Evolutionary conservation across 1,284 basidiomycete genomes (phyloP).

Genomic region (Pisolithus thermaeus): DNA sequence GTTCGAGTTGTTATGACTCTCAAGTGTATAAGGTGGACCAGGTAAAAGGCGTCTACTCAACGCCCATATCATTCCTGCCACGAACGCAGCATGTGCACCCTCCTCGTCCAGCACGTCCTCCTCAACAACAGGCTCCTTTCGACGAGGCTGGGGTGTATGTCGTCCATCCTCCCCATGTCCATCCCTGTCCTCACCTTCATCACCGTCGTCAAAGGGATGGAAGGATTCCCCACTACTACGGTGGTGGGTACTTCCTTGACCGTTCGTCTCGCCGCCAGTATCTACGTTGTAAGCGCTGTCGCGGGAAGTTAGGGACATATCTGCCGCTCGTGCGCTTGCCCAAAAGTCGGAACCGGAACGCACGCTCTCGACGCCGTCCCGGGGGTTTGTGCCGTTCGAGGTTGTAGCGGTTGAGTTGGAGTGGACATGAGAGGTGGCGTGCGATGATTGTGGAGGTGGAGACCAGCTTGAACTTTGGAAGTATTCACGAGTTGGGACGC

Average conservation of each 20-base stretch:
- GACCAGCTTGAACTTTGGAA: conserved; percentile 78
- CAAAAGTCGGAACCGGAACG: conserved; percentile 70
- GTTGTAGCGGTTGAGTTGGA: conserved; percentile 15
- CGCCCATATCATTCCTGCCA: conserved; percentile 76
- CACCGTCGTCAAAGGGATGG: conserved; percentile 27
- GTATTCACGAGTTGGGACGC: conserved; percentile 76
- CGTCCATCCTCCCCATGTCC: conserved; percentile 15
- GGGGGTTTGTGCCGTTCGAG: conserved; percentile 20
- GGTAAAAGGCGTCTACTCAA: conserved; percentile 61
- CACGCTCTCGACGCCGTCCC: conserved; percentile 49
- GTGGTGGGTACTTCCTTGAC: conserved; percentile 3
- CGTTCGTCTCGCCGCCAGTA: neutral
- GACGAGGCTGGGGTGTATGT: conserved; percentile 18
- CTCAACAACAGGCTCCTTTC: conserved; percentile 26
- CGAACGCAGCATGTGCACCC: conserved; percentile 73
- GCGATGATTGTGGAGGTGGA: conserved; percentile 12
- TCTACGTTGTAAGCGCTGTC: conserved; percentile 16
- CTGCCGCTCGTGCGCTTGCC: conserved; percentile 40
- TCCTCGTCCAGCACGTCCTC: conserved; percentile 53
- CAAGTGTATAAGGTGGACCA: conserved; percentile 64
- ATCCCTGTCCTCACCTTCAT: neutral
- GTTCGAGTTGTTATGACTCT: conserved; percentile 25
- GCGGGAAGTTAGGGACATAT: conserved; percentile 15
- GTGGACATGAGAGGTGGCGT: conserved; percentile 5
- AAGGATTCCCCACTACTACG: conserved; percentile 23